These are phyloP conservation scores for Macroventuria anomochaeta DNA, from an alignment of 2,329 filamentous ascomycete genomes.

Conservation along the genomic window DNA sequence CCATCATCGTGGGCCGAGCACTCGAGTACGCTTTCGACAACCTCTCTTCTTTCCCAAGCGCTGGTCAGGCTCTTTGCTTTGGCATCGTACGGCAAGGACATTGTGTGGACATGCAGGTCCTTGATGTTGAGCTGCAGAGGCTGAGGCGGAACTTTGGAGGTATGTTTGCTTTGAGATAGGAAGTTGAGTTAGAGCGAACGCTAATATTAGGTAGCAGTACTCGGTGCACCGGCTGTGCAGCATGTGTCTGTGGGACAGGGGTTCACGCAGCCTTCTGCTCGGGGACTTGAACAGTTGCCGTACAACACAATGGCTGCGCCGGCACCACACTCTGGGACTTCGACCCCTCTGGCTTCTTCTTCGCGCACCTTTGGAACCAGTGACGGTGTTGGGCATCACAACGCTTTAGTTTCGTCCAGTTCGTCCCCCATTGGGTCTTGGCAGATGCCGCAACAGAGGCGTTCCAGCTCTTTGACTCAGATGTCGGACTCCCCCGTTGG, in stretches of 20 bases:
- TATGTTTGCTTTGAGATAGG: neutral
- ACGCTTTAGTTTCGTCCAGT: neutral
- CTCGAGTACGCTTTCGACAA: constrained; percentile 6
- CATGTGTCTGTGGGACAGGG: neutral
- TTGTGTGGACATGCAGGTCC: neutral
- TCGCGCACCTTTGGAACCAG: neutral
- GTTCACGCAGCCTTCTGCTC: neutral
- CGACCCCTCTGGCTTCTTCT: neutral
- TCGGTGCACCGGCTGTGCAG: neutral
- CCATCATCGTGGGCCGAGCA: neutral
- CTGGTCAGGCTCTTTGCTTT: constrained; percentile 1
- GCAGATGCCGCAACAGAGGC: neutral
- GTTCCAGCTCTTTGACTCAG: neutral
- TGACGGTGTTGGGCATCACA: neutral
- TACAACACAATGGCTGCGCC: neutral
- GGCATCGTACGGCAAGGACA: neutral
- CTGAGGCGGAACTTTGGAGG: constrained; percentile 1
- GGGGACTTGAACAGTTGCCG: too few species aligned
- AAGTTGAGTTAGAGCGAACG: neutral
- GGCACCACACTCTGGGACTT: neutral
- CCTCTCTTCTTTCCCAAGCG: neutral
- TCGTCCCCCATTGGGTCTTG: neutral
- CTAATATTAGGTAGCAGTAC: neutral
- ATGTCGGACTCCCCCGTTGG: neutral
- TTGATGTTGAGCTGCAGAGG: neutral